Evolutionary conservation across 805 yeast genomes (phyloP).

Genomic region (Hanseniaspora mollemarum): DNA sequence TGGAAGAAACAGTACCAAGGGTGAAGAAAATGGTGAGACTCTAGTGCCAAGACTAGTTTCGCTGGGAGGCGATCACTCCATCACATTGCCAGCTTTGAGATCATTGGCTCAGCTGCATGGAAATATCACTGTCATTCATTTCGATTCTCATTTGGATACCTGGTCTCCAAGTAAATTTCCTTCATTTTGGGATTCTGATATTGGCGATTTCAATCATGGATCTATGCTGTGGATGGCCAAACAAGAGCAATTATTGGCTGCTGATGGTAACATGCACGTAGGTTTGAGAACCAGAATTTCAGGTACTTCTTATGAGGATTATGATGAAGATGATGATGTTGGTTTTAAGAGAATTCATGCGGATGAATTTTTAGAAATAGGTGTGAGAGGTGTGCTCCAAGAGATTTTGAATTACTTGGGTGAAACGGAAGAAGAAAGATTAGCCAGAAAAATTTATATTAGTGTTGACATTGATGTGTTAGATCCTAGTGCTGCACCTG

Average conservation of each 20-base stretch:
- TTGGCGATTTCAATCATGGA: conserved; percentile 63
- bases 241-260: conserved; percentile 51
- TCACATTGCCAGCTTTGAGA: conserved; percentile 60
- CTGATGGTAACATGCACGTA: conserved; percentile 54
- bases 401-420: conserved; percentile 47
- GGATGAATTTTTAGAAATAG: conserved; percentile 62
- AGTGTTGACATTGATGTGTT: conserved; percentile 71
- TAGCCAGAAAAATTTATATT: conserved; percentile 50
- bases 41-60: conserved; percentile 55
- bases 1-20: conserved; percentile 23
- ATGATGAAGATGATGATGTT: conserved; percentile 52
- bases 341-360: conserved; percentile 60
- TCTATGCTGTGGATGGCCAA: conserved; percentile 76
- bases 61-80: conserved; percentile 76
- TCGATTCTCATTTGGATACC: conserved; percentile 78
- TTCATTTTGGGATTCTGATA: conserved; percentile 46
- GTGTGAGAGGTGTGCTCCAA: conserved; percentile 48
- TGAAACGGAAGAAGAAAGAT: conserved; percentile 26
- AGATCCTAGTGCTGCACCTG: conserved; percentile 66
- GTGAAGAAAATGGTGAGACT: conserved; percentile 2
- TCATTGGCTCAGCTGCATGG: conserved; percentile 53
- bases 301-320: conserved; percentile 49
- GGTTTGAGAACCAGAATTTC: conserved; percentile 66
- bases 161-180: conserved; percentile 67
- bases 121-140: conserved; percentile 60